Evolutionary conservation across 1,284 basidiomycete genomes (phyloP), one percentile per base, ranked within the genome.

Genomic region (Fomitopsis pinicola): DNA sequence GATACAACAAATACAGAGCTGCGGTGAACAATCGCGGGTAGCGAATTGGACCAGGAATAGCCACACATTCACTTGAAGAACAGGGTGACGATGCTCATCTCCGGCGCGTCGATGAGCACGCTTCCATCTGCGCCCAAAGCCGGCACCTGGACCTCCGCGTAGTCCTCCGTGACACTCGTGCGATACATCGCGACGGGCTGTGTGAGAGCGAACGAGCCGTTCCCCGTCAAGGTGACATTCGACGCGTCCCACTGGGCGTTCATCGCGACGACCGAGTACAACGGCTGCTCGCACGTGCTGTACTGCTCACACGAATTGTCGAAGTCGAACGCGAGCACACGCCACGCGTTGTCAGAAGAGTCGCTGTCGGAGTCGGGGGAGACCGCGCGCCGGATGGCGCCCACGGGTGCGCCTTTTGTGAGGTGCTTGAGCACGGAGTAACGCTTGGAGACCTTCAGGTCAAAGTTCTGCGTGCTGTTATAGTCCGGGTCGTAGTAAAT

Each of bases 111-210:
- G 28, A 50, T 33, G 28, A 50, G 5, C 28, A 50, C 15, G 17
- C 30, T 50, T 14, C 48, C 48, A 33, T 50, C 30, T 14, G 26
- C 48, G 48, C 48, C 30, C 48, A 50, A 15, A 15, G 28, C n/a
- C 1, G 48, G 48, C 48, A 50, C 28, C 48, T 50, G 12, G 14
- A 33, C 48, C 48, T 50, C 38, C 38, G 33, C 35, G 10, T 54
- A 54, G 35, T 54, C 52, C 52, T 54, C 52, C n/a, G 52, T 54
- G n/a, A 38, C 52, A 17, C 52, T 54, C 35, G 52, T 54, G n/a
- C 52, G 52, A 30, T 54, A 54, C 52, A 54, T 38, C 19, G 52
- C 52, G 8, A 40, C 52, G 33, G 52, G 52, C 35, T 54, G 52
- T 12, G 52, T 54, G 9, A 54, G 52, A 12, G 17, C 22, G 52